Base-by-base conservation (phyloP, 768 basidiomycete genomes). In the Leccinum truebloodii region DNA sequence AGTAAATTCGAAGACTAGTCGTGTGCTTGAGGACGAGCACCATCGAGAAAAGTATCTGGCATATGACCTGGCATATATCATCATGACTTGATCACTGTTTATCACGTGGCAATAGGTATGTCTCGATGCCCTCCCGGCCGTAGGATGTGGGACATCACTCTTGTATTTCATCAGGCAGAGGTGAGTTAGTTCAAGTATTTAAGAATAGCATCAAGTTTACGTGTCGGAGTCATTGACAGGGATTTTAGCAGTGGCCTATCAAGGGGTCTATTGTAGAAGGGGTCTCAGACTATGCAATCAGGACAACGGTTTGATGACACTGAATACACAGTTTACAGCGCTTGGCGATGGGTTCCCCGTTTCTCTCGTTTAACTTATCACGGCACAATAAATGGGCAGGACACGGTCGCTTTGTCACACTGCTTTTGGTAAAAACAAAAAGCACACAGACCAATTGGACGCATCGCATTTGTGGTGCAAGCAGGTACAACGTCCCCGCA, bases 221-320 rank as follows among this genome's bases (percentile, higher is more conserved):
- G 44, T 28, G 16, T 39, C 28, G 18, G 44, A 26, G 22, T 24
- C 28, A 14, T 49, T 37, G 18, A 26, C n/a, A 65, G 67, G 61
- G 44, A 56, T 69, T 22, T 16, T 68, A 4, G 54, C 58, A 9
- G 14, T 65, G 9, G 39, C 59, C 16, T 13, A 66, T 68, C 20
- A 69, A 61, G 39, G 59, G 51, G 9, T 34, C 49, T 34, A 16
- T 32, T 6, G 4, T 13, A 30, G 24, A 12, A 30, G 18, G 6
- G 39, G 22, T 22, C 22, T 22, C 22, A 8, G 49, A 54, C 10
- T 20, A 22, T 6, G 13, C 37, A 6, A 54, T 44, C 28, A 63
- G 34, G 13, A 24, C 20, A 16, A 4, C 24, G 20, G 6, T 8
- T 28, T 58, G 18, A 54, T 6, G 9, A 54, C 18, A 63, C 28